Evolutionary conservation across 2,329 filamentous ascomycete species (phyloP), one percentile per base, ranked within the genome.

Genomic region (Sclerotinia nivalis): DNA sequence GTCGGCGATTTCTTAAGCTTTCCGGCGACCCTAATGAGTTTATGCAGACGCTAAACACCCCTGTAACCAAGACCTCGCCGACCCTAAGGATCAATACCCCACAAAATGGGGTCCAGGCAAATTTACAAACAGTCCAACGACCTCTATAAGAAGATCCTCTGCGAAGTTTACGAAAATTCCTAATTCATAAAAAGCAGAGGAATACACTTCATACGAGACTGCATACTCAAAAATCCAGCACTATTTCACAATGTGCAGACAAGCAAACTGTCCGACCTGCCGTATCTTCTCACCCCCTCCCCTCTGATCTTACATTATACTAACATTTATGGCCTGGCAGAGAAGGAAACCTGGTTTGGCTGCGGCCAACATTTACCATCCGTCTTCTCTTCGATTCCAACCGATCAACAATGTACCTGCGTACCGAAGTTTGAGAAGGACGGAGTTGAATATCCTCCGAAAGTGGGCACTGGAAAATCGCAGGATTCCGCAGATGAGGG

Each of bases 371-470:
- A 87, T 77, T 78, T 86, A 67, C 79, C 84, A 3, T 74, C 77
- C 4, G 86, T 89, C 66, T 85, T 89, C 82, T 82, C 85, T 74
- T 75, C 76, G 10, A 78, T 88, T 31, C 81, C 84, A 3, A 79
- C 81, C 25, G 78, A 81, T 7, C 79, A 87, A 61, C 83, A 86
- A 79, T 89, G 87, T 78, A 82, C 80, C 54, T 89, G 87, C 77
- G 80, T 81, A 72, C 76, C 76, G 0, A 84, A 84, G 74, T 81
- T 85, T 71, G 82, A 84, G 75, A 81, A 81, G 62, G 81, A 83
- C 34, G 84, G 84, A 49, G 82, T 83, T 72, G 74, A 82, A 74
- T 88, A 87, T 74, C 86, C 86, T 49, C 85, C 85, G n/a, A 84
- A 81, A 80, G 83, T 80, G 22, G 72, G 72, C 28, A 68, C 56